Conservation (phyloP, 305 asterid species). For the Fraxinus sp. region DNA sequence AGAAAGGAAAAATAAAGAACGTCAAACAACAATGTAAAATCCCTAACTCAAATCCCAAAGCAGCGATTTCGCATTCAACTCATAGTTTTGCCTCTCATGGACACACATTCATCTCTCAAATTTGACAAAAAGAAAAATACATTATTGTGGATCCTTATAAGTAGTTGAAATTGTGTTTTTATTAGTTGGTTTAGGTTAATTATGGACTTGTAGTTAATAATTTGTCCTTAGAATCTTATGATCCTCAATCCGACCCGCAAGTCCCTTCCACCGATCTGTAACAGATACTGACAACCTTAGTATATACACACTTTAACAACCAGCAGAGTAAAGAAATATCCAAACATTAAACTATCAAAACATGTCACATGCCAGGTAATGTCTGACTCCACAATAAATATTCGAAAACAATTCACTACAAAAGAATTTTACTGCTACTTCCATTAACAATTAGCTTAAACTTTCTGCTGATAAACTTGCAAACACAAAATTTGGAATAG, state of each 20-base stretch:
- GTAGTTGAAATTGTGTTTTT: background rate
- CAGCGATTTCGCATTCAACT: background rate
- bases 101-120: background rate
- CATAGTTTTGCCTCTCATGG: background rate
- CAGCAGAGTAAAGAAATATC: background rate
- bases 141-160: background rate
- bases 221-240: background rate
- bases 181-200: background rate
- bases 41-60: background rate
- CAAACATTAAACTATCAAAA: background rate
- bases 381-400: background rate
- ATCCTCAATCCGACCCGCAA: background rate
- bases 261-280: background rate
- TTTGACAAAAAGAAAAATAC: background rate
- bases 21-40: background rate
- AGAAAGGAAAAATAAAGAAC: background rate
- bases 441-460: background rate
- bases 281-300: background rate
- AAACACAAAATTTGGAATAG: conserved; percentile 12
- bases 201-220: background rate
- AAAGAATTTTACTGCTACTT: background rate
- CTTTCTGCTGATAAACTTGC: conserved; percentile 4
- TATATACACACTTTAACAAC: background rate
- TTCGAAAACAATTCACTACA: background rate
- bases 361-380: background rate